Evolutionary conservation across 140 eudicot genomes (phyloP).

Genomic region (Anethum foeniculum): DNA sequence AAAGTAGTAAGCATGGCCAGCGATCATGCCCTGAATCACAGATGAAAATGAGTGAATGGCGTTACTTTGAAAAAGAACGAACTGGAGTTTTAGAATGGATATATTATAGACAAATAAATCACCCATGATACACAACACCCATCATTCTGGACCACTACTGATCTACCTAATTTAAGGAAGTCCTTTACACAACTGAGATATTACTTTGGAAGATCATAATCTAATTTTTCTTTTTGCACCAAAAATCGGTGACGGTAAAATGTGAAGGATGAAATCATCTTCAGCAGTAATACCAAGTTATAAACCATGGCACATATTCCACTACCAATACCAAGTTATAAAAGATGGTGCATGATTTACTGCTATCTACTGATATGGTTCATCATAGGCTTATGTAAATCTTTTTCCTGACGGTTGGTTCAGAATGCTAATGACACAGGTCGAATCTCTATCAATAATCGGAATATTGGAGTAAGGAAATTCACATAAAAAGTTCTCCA

Average conservation of each 20-base stretch:
- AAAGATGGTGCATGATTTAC: background rate
- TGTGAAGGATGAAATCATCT: background rate
- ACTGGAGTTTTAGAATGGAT: background rate
- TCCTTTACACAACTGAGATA: background rate
- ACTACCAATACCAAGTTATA: background rate
- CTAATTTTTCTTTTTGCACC: background rate
- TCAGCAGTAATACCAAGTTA: background rate
- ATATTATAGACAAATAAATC: background rate
- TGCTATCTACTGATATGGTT: background rate
- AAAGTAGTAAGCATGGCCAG: slow-evolving; percentile 94
- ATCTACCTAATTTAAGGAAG: background rate
- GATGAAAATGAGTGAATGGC: background rate
- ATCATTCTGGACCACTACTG: background rate
- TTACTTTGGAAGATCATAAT: background rate
- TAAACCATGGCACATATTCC: background rate
- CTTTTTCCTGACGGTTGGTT: background rate
- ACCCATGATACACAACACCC: background rate
- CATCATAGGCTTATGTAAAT: background rate
- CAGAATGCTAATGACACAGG: background rate
- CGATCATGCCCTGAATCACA: slow-evolving; percentile 78
- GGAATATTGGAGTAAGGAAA: background rate
- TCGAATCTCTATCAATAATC: background rate
- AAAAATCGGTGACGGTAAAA: background rate
- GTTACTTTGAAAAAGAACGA: background rate
- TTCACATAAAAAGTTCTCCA: background rate